These are phyloP conservation scores for Poa pratensis DNA, from an alignment of 176 grass and related monocot genomes.

Conservation along the genomic window DNA sequence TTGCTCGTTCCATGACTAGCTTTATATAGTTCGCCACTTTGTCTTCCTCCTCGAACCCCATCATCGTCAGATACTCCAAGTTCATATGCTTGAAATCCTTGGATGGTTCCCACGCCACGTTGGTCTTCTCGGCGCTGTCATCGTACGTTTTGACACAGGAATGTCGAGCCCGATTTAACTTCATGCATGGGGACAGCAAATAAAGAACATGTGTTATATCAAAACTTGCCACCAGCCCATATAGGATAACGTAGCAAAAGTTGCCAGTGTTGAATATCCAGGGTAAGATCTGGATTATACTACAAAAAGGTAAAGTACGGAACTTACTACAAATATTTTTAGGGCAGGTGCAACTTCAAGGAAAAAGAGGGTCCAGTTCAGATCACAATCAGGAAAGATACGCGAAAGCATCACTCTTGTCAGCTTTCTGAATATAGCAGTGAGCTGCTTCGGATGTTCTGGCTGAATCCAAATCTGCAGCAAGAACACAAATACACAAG, in stretches of 20 bases:
- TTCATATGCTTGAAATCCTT: constrained; percentile 21
- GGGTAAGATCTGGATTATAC: background rate
- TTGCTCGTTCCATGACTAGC: background rate
- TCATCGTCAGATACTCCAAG: background rate
- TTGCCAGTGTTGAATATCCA: background rate
- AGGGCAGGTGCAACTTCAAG: constrained; percentile 30
- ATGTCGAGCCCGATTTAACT: constrained; percentile 27
- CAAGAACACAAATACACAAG: background rate
- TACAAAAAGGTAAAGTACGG: background rate
- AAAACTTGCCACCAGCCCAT: background rate
- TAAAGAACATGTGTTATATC: background rate
- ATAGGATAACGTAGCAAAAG: background rate
- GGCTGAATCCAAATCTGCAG: constrained; percentile 20
- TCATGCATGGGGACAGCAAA: background rate
- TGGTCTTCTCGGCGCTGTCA: background rate
- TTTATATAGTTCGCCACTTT: constrained; percentile 22
- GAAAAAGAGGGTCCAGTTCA: constrained; percentile 26
- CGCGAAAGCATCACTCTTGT: background rate
- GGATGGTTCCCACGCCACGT: background rate
- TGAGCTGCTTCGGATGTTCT: background rate
- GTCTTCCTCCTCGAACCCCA: background rate
- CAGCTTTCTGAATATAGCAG: background rate
- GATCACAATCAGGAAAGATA: background rate
- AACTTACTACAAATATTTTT: background rate
- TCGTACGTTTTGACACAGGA: background rate